phyloP scores from a whole-genome alignment of 2,329 filamentous ascomycete species.

The Botrytis hyacinthi region DNA sequence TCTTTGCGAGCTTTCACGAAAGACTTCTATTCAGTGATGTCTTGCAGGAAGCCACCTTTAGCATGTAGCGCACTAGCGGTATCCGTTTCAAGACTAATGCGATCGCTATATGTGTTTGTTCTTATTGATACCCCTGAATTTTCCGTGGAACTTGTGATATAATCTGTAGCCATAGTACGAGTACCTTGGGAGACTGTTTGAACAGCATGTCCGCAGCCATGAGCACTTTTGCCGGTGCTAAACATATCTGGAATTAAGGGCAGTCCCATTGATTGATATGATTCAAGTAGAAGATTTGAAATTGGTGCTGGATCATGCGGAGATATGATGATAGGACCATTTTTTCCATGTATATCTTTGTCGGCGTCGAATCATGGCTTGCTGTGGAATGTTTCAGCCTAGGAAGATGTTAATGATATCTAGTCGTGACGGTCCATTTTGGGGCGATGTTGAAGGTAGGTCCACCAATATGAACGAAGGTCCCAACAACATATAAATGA shows the following conservation, averaged over 20 bases:
- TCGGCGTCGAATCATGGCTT: neutral
- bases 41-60: neutral
- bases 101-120: neutral
- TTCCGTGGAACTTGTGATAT: neutral
- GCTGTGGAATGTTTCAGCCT: slow-evolving; percentile 1
- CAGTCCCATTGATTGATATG: slow-evolving; percentile 4
- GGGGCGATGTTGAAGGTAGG: no score
- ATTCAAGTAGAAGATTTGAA: neutral
- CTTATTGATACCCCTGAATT: neutral
- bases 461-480: neutral
- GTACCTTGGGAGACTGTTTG: neutral
- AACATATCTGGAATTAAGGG: slow-evolving; percentile 6
- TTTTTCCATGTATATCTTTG: neutral
- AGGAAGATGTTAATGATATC: neutral
- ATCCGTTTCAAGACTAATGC: neutral
- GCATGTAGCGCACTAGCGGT: neutral
- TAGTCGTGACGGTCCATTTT: neutral
- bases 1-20: slow-evolving; percentile 39
- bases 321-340: neutral
- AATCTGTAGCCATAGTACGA: neutral
- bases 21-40: slow-evolving; percentile 8
- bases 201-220: slow-evolving; percentile 5
- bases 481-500: neutral
- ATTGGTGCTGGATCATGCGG: slow-evolving; percentile 2
- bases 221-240: slow-evolving; percentile 9